These are phyloP conservation scores for Ceriops zippeliana DNA, from an alignment of 345 rosid species.

Conservation along the genomic window DNA sequence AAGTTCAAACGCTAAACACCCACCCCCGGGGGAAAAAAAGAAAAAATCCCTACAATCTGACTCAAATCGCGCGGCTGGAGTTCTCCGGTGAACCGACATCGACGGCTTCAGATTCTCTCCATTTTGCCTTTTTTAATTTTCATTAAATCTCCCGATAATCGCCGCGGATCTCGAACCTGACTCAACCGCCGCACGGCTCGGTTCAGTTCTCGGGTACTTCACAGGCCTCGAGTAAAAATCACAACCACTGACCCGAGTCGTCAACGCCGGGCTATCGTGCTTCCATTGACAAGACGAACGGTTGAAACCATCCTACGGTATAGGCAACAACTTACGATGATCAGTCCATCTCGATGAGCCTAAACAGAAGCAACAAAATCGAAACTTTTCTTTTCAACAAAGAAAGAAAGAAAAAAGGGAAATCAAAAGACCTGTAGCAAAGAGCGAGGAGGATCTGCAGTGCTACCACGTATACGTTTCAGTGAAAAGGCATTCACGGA, in stretches of 20 bases:
- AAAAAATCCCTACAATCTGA: not conserved
- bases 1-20: conserved; percentile 9
- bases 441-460: conserved; percentile 37
- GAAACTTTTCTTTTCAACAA: too few relatives aligned
- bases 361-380: too few relatives aligned
- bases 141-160: conserved; percentile 8
- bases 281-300: conserved; percentile 14
- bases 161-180: conserved; percentile 13
- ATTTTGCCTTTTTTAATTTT: not conserved
- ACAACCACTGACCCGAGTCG: not conserved
- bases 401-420: not conserved
- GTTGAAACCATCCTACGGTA: conserved; percentile 20
- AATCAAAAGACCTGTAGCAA: not conserved
- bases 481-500: conserved; percentile 9
- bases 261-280: not conserved
- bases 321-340: too few relatives aligned
- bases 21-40: too few relatives aligned
- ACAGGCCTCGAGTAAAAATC: conserved; percentile 11
- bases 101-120: conserved; percentile 7
- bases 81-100: conserved; percentile 6
- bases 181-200: not conserved
- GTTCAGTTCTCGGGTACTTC: conserved; percentile 18
- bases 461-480: not conserved
- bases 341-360: too few relatives aligned
- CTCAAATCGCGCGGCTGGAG: conserved; percentile 29